Evolutionary conservation across 2,329 filamentous ascomycete species (phyloP).

Genomic region (Paraphoma sp.): DNA sequence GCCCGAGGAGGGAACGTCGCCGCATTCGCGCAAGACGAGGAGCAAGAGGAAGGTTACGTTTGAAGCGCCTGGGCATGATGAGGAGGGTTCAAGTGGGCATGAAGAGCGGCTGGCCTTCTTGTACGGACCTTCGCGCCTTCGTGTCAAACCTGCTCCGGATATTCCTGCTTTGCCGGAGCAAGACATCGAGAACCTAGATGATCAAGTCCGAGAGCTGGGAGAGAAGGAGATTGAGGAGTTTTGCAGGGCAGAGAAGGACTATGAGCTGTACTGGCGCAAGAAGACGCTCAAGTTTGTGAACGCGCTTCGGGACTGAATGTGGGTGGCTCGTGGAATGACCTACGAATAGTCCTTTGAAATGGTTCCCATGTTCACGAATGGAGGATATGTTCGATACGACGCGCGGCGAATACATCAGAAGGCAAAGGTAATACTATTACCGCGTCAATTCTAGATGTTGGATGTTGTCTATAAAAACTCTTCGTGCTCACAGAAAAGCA

Average conservation of each 20-base stretch:
- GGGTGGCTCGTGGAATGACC: too few species aligned
- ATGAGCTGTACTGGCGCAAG: constrained; percentile 31
- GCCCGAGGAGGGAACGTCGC: constrained; percentile 15
- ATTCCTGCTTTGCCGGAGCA: constrained; percentile 16
- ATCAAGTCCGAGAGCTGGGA: constrained; percentile 23
- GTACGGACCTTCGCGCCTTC: constrained; percentile 14
- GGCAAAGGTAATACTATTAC: too few species aligned
- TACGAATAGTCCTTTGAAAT: too few species aligned
- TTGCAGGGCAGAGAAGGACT: constrained; percentile 25
- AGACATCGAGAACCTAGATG: constrained; percentile 21
- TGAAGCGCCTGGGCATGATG: constrained; percentile 1
- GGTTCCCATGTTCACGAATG: too few species aligned
- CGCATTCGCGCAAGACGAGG: not conserved
- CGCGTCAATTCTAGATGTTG: too few species aligned
- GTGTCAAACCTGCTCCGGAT: constrained; percentile 5
- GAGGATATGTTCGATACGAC: too few species aligned
- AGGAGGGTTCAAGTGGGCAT: not conserved
- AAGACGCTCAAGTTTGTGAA: constrained; percentile 29
- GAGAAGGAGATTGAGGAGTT: constrained; percentile 25
- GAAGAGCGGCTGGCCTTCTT: constrained; percentile 26
- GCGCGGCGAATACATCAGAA: too few species aligned
- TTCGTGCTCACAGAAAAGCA: constrained; percentile 8
- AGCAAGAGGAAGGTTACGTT: constrained; percentile 35
- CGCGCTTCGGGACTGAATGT: not conserved
- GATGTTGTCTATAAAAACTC: not conserved